Evolutionary conservation across 352 stramenopile genomes (phyloP).

Genomic region (Phytophthora constricta): DNA sequence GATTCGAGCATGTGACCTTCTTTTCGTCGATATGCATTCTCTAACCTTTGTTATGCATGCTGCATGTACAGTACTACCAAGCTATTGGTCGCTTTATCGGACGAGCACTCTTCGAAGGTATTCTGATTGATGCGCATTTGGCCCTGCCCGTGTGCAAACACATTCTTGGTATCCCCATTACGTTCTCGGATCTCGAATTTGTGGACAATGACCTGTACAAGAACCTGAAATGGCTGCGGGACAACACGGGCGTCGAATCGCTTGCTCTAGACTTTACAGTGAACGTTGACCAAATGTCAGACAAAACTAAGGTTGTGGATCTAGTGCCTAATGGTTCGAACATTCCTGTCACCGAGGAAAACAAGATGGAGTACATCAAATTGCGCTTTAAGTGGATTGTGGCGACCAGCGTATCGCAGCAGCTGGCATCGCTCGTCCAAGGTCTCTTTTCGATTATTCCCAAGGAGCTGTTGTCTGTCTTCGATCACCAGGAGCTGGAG

Average conservation of each 20-base stretch:
- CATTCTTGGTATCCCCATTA: constrained; percentile 89
- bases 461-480: constrained; percentile 93
- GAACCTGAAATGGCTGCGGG: constrained; percentile 85
- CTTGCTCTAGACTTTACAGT: constrained; percentile 87
- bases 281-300: constrained; percentile 71
- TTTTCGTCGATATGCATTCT: constrained; percentile 6
- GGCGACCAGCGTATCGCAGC: constrained; percentile 72
- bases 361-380: constrained; percentile 97
- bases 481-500: constrained; percentile 97
- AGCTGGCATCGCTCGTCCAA: constrained; percentile 95
- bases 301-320: constrained; percentile 92
- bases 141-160: constrained; percentile 91
- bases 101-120: constrained; percentile 89
- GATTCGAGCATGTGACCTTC: constrained; percentile 1
- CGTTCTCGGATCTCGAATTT: constrained; percentile 92
- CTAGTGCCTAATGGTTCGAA: constrained; percentile 95
- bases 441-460: constrained; percentile 98
- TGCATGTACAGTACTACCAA: constrained; percentile 75
- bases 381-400: constrained; percentile 90
- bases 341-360: constrained; percentile 96
- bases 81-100: constrained; percentile 90
- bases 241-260: constrained; percentile 83
- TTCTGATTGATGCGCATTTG: constrained; percentile 84
- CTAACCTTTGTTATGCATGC: constrained; percentile 9
- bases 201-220: constrained; percentile 89